Conservation (phyloP, 1,284 basidiomycete species). For the Phellopilus nigrolimitatus region DNA sequence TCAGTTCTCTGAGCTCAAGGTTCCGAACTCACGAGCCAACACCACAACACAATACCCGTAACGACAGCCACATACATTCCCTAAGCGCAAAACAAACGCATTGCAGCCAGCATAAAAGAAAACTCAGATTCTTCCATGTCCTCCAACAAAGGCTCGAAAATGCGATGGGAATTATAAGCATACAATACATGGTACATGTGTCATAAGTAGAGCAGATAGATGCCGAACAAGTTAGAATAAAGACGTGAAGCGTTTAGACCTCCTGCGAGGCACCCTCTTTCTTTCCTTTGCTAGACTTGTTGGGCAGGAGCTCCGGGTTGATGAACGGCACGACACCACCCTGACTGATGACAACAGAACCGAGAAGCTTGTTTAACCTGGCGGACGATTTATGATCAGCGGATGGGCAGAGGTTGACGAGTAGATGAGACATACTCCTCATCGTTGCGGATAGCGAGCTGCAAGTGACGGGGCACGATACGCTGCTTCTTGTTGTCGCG, state of each 20-base stretch:
- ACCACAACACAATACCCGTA: too few relatives aligned
- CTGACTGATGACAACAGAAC: constrained; percentile 75
- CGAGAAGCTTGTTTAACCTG: constrained; percentile 68
- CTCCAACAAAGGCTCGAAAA: background rate
- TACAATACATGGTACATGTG: constrained; percentile 23
- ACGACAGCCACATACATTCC: too few relatives aligned
- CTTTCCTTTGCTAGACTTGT: constrained; percentile 57
- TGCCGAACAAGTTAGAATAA: constrained; percentile 7
- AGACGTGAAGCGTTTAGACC: constrained; percentile 27
- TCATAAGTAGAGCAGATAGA: constrained; percentile 8
- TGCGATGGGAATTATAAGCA: constrained; percentile 17
- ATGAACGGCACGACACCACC: constrained; percentile 79
- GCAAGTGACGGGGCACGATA: constrained; percentile 81
- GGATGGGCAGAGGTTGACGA: constrained; percentile 8
- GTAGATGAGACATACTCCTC: constrained; percentile 51
- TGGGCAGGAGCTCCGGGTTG: constrained; percentile 64
- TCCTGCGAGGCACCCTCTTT: constrained; percentile 42
- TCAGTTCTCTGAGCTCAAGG: too few relatives aligned
- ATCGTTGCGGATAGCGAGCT: constrained; percentile 82
- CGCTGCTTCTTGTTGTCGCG: constrained; percentile 76
- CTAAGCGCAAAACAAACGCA: too few relatives aligned
- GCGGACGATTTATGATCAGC: background rate
- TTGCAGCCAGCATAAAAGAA: too few relatives aligned
- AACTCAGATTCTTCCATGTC: too few relatives aligned
- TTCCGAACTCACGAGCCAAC: too few relatives aligned